These are phyloP conservation scores for Candida cerambycidarum DNA, from an alignment of 805 yeast genomes.

Conservation along the genomic window DNA sequence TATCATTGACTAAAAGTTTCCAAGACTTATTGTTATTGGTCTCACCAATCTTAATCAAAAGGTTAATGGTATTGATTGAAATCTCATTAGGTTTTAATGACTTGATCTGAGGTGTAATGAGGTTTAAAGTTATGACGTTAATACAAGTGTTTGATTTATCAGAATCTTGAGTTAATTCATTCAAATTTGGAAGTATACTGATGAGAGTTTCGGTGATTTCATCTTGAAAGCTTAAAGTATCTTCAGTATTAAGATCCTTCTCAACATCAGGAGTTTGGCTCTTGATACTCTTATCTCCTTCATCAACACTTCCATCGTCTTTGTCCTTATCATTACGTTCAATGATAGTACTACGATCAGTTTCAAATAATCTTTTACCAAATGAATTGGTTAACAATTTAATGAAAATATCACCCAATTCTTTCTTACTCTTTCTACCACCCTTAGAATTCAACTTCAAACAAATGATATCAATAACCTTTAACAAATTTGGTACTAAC, in stretches of 20 bases:
- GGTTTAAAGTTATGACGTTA: slow-evolving; percentile 51
- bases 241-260: slow-evolving; percentile 12
- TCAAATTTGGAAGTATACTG: slow-evolving; percentile 36
- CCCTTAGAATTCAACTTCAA: slow-evolving; percentile 57
- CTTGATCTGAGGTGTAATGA: slow-evolving; percentile 54
- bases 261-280: no score
- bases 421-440: slow-evolving; percentile 64
- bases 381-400: slow-evolving; percentile 24
- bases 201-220: slow-evolving; percentile 41
- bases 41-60: slow-evolving; percentile 43
- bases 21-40: slow-evolving; percentile 50
- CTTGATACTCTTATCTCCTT: no score
- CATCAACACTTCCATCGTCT: slow-evolving; percentile 5
- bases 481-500: slow-evolving; percentile 54
- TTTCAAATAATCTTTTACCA: slow-evolving; percentile 14
- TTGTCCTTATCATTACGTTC: slow-evolving; percentile 3
- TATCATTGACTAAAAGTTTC: slow-evolving; percentile 64
- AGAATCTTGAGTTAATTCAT: slow-evolving; percentile 48
- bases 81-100: slow-evolving; percentile 38
- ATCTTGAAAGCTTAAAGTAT: slow-evolving; percentile 32
- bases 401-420: slow-evolving; percentile 39
- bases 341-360: slow-evolving; percentile 6
- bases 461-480: slow-evolving; percentile 51
- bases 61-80: slow-evolving; percentile 40
- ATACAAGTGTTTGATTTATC: slow-evolving; percentile 59